Evolutionary conservation across 1,139 yeast genomes (phyloP), one percentile per base, ranked within the genome.

Genomic region (Magnusiomyces tetraspermus): DNA sequence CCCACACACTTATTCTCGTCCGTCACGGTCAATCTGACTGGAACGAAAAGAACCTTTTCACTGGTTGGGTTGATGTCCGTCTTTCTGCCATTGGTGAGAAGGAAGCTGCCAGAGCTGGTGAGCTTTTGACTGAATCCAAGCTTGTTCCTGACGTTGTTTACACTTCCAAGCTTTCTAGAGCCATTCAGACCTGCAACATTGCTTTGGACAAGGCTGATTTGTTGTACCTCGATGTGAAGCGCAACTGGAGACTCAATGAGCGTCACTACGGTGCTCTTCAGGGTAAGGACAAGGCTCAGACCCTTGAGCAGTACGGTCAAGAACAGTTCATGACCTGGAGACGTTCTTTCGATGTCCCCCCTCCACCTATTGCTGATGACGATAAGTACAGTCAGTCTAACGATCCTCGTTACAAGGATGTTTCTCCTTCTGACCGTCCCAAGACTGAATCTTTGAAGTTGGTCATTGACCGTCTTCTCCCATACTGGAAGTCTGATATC

Each of bases 1-100:
- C 58, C 51, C 67, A 67, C 60, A 68, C 65, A 56, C 63, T 70
- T 51, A 67, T 70, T 52, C 65, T 70, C 51, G 63, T 70, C 49
- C 70, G 97, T 80, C 97, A 90, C 92, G 97, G 97, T 69, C 96
- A 90, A 79, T 86, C 96, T 76, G 97, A 87, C 74, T 90, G 97
- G 97, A 90, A 90, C 75, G 96, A 88, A 75, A 87, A 87, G 80
- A 90, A 92, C 81, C 80, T 90, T 66, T 92, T 92, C 83, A 90
- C 97, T 72, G 98, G 98, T 69, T 92, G 98, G 98, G 97, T 90
- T 60, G 97, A 90, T 72, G 95, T 88, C 62, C 79, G 80, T 70
- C 82, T 92, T 71, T 82, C 94, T 54, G 90, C 79, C 58, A 74
- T 78, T 64, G 97, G 97, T 73, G 80, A 78, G 71, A 78, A 83